Percentiles rank a stretch among this genome's conserved stretches.
phyloP scores from a whole-genome alignment of 140 eudicot genomes.

The Bidens hawaiensis region DNA sequence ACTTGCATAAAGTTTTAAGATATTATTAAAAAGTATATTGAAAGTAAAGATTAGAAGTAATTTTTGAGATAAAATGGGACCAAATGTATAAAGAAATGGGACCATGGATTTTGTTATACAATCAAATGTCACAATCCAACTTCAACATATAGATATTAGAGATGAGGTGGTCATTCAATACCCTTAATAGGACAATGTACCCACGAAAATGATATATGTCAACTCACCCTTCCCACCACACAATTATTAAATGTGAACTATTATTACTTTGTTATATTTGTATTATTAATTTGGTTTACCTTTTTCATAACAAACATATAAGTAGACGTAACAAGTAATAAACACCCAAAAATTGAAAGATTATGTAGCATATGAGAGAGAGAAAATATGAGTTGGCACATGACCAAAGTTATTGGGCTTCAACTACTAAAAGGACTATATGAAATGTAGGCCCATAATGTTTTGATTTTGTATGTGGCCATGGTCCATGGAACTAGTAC shows the following conservation, averaged over 20 bases:
- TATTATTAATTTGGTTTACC: no score
- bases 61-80: constrained; percentile 28
- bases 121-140: constrained; percentile 38
- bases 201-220: constrained; percentile 35
- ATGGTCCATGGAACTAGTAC: not conserved
- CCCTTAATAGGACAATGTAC: constrained; percentile 33
- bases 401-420: not conserved
- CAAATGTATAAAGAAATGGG: constrained; percentile 38
- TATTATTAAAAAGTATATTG: not conserved
- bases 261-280: not conserved
- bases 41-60: constrained; percentile 12
- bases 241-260: not conserved
- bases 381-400: not conserved
- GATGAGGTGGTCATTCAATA: constrained; percentile 43
- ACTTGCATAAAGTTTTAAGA: not conserved
- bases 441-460: not conserved
- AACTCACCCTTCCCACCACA: constrained; percentile 17
- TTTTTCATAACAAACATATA: not conserved
- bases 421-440: not conserved
- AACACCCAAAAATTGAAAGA: not conserved
- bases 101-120: constrained; percentile 33
- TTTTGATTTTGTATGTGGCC: not conserved
- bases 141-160: constrained; percentile 41
- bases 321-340: not conserved
- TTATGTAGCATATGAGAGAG: not conserved